Conservation (phyloP, 2,329 filamentous ascomycete species). For the Teratosphaeria destructans region DNA sequence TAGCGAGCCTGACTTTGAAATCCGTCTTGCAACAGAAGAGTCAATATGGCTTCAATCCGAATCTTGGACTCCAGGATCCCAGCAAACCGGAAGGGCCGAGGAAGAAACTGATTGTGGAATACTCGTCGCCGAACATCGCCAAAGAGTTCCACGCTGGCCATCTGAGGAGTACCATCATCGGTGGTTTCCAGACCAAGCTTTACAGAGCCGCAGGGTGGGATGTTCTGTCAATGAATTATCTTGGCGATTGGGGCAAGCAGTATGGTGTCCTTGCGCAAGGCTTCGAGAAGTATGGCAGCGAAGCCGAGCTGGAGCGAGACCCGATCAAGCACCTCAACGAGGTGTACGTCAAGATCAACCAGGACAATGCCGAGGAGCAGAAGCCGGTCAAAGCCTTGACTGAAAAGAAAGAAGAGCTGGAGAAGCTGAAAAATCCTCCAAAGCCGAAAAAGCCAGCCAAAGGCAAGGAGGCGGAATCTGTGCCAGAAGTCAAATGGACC, state of each 20-base stretch:
- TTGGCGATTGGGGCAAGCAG: slow-evolving; percentile 72
- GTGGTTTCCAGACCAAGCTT: slow-evolving; percentile 60
- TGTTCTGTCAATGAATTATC: slow-evolving; percentile 61
- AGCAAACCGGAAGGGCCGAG: slow-evolving; percentile 48
- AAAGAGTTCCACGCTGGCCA: slow-evolving; percentile 72
- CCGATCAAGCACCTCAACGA: slow-evolving; percentile 76
- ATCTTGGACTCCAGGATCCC: slow-evolving; percentile 50
- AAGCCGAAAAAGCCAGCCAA: slow-evolving; percentile 30
- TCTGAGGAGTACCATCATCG: slow-evolving; percentile 66
- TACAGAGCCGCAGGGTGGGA: slow-evolving; percentile 62
- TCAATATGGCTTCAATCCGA: slow-evolving; percentile 54
- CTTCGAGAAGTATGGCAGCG: slow-evolving; percentile 64
- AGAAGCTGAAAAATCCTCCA: slow-evolving; percentile 29
- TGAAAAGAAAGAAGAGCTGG: slow-evolving; percentile 32
- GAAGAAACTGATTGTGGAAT: slow-evolving; percentile 67
- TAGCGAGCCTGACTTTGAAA: slow-evolving; percentile 57
- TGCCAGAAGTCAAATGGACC: slow-evolving; percentile 23
- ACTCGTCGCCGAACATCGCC: slow-evolving; percentile 77
- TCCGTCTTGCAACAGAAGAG: slow-evolving; percentile 53
- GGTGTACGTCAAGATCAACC: slow-evolving; percentile 68
- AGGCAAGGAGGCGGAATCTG: slow-evolving; percentile 35
- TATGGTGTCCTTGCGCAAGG: slow-evolving; percentile 62
- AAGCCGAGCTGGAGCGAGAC: slow-evolving; percentile 59
- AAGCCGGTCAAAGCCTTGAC: slow-evolving; percentile 47
- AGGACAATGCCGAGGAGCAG: slow-evolving; percentile 53